Conservation (phyloP, 2,329 filamentous ascomycete genomes). For the Colletotrichum salicis region DNA sequence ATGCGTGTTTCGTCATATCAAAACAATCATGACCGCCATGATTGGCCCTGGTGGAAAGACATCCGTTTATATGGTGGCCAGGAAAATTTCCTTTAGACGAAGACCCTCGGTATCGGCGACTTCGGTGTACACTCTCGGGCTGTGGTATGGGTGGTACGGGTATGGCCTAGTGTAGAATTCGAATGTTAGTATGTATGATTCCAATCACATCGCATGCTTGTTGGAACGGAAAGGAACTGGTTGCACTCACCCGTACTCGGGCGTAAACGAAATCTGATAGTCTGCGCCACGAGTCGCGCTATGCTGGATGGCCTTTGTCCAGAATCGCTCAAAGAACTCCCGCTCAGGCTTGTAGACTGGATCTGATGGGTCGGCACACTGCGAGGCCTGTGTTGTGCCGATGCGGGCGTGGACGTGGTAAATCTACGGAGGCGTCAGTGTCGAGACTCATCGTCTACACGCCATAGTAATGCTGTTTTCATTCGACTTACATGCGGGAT, state of each 20-base stretch:
- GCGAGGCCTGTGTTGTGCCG: constrained; percentile 49
- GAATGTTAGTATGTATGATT: not conserved
- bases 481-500: constrained; percentile 44
- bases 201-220: not conserved
- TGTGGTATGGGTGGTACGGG: constrained; percentile 41
- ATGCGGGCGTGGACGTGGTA: constrained; percentile 48
- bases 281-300: constrained; percentile 11
- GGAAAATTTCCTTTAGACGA: constrained; percentile 39
- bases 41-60: too few relatives aligned
- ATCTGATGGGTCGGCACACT: constrained; percentile 48
- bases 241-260: constrained; percentile 26
- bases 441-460: not conserved
- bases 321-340: constrained; percentile 45
- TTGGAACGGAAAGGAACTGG: not conserved
- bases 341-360: constrained; percentile 43
- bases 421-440: constrained; percentile 38
- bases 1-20: too few relatives aligned
- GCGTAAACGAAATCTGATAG: constrained; percentile 14
- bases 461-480: not conserved
- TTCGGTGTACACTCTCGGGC: constrained; percentile 37
- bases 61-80: constrained; percentile 2
- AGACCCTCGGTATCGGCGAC: constrained; percentile 41
- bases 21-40: too few relatives aligned
- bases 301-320: constrained; percentile 36
- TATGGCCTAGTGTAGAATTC: constrained; percentile 35